A percentile compares a stretch with the other conserved stretches of the same genome.
Conservation (phyloP, 805 yeast genomes). For the Candida adriatica region DNA sequence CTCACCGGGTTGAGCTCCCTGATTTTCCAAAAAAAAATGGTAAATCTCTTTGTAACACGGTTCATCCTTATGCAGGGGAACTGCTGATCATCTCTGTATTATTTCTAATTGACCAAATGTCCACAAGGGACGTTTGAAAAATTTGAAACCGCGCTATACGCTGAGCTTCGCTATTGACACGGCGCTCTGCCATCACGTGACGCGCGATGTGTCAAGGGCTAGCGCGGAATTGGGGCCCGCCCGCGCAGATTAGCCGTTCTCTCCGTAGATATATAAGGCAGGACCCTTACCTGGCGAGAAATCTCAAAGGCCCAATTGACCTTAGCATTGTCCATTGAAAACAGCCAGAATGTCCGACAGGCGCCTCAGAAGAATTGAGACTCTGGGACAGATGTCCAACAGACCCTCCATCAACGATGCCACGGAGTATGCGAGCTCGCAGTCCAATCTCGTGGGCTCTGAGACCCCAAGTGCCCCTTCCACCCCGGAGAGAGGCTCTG, state of each 20-base stretch:
- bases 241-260: no score
- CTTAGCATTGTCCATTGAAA: no score
- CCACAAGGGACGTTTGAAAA: constrained; percentile 42
- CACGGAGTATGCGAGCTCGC: constrained; percentile 6
- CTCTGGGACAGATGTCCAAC: constrained; percentile 2
- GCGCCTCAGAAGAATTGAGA: constrained; percentile 5
- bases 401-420: constrained; percentile 12
- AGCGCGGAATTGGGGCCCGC: no score
- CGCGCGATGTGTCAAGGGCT: no score
- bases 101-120: constrained; percentile 99
- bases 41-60: constrained; percentile 99
- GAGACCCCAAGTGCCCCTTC: background rate
- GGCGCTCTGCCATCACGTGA: no score
- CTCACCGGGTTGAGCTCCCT: no score
- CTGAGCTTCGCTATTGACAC: no score
- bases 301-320: no score
- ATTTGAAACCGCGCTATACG: background rate
- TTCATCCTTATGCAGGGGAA: constrained; percentile 99
- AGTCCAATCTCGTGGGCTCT: constrained; percentile 1
- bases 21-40: constrained; percentile 18
- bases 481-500: background rate
- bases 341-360: background rate
- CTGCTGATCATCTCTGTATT: constrained; percentile 99
- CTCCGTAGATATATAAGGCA: no score
- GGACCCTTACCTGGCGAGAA: no score